Evolutionary conservation across 176 grass and related monocot species (phyloP).

Genomic region (Carex kokanica): DNA sequence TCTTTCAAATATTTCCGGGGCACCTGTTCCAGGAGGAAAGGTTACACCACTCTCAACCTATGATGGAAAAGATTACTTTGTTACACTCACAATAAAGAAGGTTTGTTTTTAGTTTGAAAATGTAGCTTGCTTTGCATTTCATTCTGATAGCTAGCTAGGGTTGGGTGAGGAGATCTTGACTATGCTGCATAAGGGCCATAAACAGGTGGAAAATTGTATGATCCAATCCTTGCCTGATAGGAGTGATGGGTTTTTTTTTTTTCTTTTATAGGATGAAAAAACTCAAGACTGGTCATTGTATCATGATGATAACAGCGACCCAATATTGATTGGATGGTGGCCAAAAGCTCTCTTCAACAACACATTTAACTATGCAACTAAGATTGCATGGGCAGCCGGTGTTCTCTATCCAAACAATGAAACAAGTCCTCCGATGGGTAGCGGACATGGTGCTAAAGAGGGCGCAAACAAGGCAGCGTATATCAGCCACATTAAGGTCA

Average conservation of each 20-base stretch:
- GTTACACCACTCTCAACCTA: not conserved
- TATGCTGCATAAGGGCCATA: too few species aligned
- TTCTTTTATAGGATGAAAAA: slow-evolving; percentile 8
- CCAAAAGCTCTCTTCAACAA: slow-evolving; percentile 17
- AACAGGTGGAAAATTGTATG: too few species aligned
- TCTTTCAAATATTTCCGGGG: slow-evolving; percentile 1
- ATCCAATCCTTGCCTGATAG: too few species aligned
- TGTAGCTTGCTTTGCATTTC: not conserved
- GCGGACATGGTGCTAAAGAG: not conserved
- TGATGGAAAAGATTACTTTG: slow-evolving; percentile 9
- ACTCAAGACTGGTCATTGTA: slow-evolving; percentile 29
- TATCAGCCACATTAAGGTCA: slow-evolving; percentile 5
- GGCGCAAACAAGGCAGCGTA: slow-evolving; percentile 24
- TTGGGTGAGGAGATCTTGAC: too few species aligned
- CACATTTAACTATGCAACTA: slow-evolving; percentile 6
- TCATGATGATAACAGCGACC: not conserved
- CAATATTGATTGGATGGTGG: slow-evolving; percentile 8
- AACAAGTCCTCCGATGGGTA: slow-evolving; percentile 27
- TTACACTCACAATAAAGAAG: slow-evolving; percentile 16
- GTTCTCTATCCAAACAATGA: slow-evolving; percentile 20
- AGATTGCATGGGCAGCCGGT: not conserved
- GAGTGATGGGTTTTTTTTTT: not conserved
- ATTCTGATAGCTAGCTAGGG: too few species aligned
- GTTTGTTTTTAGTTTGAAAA: not conserved
- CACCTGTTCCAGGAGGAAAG: not conserved